phyloP scores from a whole-genome alignment of 148 eudicot species.

The Polygonum aviculare region DNA sequence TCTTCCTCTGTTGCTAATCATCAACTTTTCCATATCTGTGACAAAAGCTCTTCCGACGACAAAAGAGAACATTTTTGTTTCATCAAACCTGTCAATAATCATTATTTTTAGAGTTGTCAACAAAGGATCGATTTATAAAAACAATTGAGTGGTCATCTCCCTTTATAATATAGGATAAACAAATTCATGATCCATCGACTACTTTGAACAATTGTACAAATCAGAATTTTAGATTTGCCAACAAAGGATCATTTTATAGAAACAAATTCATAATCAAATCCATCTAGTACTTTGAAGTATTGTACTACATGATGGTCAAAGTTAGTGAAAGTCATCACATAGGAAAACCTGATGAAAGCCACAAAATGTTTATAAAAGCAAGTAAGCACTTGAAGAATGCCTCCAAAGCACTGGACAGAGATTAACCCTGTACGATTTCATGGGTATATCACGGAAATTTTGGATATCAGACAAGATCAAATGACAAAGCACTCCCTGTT shows the following conservation, averaged over 20 bases:
- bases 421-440: background rate
- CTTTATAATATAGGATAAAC: background rate
- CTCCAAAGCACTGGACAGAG: background rate
- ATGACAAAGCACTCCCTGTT: background rate
- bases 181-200: background rate
- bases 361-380: background rate
- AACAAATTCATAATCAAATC: background rate
- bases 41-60: conserved; percentile 99
- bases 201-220: background rate
- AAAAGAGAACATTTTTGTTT: conserved; percentile 93
- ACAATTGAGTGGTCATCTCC: background rate
- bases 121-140: background rate
- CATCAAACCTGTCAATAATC: conserved; percentile 73
- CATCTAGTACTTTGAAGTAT: background rate
- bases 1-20: conserved; percentile 77
- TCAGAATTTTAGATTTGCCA: conserved; percentile 16
- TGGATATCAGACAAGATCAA: background rate
- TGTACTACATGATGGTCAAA: background rate
- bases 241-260: background rate
- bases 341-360: background rate
- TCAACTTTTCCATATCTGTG: conserved; percentile 91
- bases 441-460: background rate
- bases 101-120: conserved; percentile 15
- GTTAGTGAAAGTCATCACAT: background rate
- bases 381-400: background rate